Base-by-base conservation (phyloP, 176 grass and related monocot genomes). In the Lolium perenne region DNA sequence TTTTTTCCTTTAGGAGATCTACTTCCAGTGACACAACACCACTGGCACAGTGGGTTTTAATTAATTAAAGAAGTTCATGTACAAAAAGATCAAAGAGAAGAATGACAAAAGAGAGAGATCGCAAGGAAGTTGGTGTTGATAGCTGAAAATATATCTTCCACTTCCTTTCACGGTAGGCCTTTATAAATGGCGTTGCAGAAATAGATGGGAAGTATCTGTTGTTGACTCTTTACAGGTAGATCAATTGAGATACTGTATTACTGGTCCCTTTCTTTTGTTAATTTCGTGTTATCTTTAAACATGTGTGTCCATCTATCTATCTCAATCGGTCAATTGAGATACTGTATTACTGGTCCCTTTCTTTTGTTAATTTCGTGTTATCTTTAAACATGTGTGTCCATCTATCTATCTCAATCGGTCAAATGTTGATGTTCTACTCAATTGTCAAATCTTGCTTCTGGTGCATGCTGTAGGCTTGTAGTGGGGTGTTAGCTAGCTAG, bases 71-170 rank as follows among this genome's bases (percentile, higher is more conserved):
- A 22, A 53, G 56, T 11, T 84, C 82, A 51, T 88, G 82, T 84
- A 88, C 66, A 88, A 88, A 60, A 74, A 73, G 81, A 84, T 73
- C 22, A 88, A 84, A 88, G 75, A 66, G 60, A 84, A n/a, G 82
- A 53, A 72, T 72, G 74, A 73, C 81, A 87, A 14, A 75, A n/a
- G 41, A 25, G 70, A 63, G 47, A 67, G 32, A 16, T 80, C 2
- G 14, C 17, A 51, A 68, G 79, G 49, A 68, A 80, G 45, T 66
- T 63, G 43, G 74, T 78, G n/a, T 56, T 78, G 62, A 69, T 40
- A 40, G 21, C 16, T 48, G 76, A 59, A 45, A 61, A 41, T 45
- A 4, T 20, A 63, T 51, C 56, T 64, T 77, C 49, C 22, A 61
- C 8, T 61, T 23, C 58, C 58, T 61, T 61, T n/a, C 58, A 61